Base-by-base conservation (phyloP, 2,329 filamentous ascomycete species). In the Ustilaginoidea virens region DNA sequence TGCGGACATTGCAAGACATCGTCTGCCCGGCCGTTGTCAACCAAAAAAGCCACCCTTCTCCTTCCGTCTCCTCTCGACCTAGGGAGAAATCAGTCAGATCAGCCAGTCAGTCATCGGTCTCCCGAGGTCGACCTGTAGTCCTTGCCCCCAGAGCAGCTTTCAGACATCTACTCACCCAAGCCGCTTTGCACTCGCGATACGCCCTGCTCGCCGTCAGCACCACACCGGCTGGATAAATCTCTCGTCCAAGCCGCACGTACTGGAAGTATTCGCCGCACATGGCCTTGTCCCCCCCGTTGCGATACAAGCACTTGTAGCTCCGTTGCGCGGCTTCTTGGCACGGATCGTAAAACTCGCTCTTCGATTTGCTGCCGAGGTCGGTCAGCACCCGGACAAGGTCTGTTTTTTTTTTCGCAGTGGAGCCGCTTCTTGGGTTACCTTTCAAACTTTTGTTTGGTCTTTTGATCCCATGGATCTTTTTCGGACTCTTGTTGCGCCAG, bases 251-350 rank as follows among this genome's bases (percentile, higher is more conserved):
- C 29, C 11, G 23, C 33, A 56, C 80, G 56, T 51, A 94, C 85
- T 94, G 82, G 49, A 98, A 96, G 50, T 92, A 96, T 52, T 96
- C 87, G 39, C 68, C 66, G 49, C 90, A 98, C 79, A 96, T 80
- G n/a, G 75, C 63, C 39, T 75, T 70, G 48, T 96, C 83, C 10
- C 81, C 86, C 14, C 69, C 75, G 51, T 98, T 98, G 14, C 90
- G 72, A 49, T 85, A 77, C 47, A 98, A 59, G 47, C 90, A 98
- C 51, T 73, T 76, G 41, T 94, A 75, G 55, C 86, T 94, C 47
- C 70, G 69, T 40, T 78, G 63, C 6, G 90, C 87, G 5, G 83
- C 83, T 45, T 93, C 87, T 52, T 96, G 87, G 54, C 90, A 98
- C 2, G 90, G 90, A 45, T 98, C 90, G 51, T 81, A 83, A 58